These are phyloP conservation scores for Venturia carpophila DNA, from an alignment of 2,329 filamentous ascomycete species.

Conservation along the genomic window DNA sequence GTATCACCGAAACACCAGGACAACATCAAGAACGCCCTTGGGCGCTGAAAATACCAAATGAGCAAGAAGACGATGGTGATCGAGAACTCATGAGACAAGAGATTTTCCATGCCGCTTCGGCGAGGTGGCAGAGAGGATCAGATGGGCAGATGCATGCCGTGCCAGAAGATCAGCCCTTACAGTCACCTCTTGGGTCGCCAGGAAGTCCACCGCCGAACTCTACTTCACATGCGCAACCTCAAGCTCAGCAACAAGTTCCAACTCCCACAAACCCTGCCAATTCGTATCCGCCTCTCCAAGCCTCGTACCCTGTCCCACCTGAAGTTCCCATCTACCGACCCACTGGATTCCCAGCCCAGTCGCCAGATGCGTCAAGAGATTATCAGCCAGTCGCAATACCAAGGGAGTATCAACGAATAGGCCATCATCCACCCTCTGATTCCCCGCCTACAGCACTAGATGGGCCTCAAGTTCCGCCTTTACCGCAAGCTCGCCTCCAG, in stretches of 20 bases:
- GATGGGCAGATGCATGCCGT: constrained; percentile 15
- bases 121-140: constrained; percentile 14
- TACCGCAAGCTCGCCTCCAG: constrained; percentile 10
- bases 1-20: constrained; percentile 15
- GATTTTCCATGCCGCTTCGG: constrained; percentile 16
- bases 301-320: neutral
- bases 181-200: constrained; percentile 6
- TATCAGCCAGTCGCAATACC: neutral
- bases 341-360: neutral
- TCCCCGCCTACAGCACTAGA: neutral
- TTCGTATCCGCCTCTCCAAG: neutral
- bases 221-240: neutral
- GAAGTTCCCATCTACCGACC: neutral
- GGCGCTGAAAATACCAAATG: constrained; percentile 14
- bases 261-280: neutral
- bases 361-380: neutral
- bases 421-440: neutral
- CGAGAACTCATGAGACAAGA: constrained; percentile 15
- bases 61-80: constrained; percentile 15
- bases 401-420: neutral
- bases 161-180: constrained; percentile 8
- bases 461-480: constrained; percentile 15
- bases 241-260: neutral
- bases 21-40: constrained; percentile 19
- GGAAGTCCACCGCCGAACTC: neutral